Evolutionary conservation across 139 green algal genomes (phyloP).

Genomic region (Chlamydomonas applanata): DNA sequence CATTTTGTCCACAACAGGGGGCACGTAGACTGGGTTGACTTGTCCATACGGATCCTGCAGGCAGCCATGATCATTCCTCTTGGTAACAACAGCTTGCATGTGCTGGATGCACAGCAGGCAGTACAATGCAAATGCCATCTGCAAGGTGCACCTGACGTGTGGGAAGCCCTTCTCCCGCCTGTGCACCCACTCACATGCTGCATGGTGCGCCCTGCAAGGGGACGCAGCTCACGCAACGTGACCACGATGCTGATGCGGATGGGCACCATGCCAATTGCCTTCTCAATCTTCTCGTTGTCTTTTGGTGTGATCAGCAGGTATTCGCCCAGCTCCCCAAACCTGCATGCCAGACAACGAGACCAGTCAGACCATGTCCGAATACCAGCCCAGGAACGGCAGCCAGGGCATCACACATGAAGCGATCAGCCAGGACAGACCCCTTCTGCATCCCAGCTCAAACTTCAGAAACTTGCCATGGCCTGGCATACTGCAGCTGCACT

Average conservation of each 20-base stretch:
- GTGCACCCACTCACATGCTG: background rate
- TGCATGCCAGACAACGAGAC: conserved; percentile 4
- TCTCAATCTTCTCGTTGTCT: conserved; percentile 27
- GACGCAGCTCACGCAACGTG: conserved; percentile 42
- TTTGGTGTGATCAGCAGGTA: conserved; percentile 24
- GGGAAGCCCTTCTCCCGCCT: no score
- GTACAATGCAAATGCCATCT: background rate
- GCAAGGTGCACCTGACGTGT: background rate
- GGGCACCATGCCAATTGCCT: conserved; percentile 21
- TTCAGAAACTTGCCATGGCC: background rate
- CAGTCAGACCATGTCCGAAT: background rate
- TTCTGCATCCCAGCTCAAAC: background rate
- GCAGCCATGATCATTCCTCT: background rate
- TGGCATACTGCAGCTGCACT: background rate
- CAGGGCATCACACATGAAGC: background rate
- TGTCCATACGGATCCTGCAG: conserved; percentile 20
- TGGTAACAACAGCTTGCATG: background rate
- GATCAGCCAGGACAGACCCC: background rate
- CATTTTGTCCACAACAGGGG: conserved; percentile 8
- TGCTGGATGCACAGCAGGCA: no score
- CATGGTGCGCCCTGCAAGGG: conserved; percentile 15
- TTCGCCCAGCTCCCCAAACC: conserved; percentile 40
- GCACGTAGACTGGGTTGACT: conserved; percentile 27
- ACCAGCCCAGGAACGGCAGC: background rate
- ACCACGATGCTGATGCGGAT: conserved; percentile 37